phyloP scores from a whole-genome alignment of 1,139 yeast genomes.

The Torulaspora pretoriensis region DNA sequence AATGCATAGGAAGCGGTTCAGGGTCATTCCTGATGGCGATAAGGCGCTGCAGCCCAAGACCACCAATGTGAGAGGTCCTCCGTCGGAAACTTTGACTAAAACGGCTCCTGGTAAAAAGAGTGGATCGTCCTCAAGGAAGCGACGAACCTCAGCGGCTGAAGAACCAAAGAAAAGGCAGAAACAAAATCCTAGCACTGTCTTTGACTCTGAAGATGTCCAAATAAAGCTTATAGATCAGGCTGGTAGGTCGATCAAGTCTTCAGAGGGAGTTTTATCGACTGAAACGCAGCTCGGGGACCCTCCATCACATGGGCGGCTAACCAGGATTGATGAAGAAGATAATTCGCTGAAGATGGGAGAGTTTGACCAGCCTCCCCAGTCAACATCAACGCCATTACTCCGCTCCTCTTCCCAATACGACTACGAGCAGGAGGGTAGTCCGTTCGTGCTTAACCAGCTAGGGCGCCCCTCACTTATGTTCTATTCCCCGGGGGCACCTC shows the following conservation, averaged over 20 bases:
- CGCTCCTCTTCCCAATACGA: conserved; percentile 5
- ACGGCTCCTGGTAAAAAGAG: conserved; percentile 3
- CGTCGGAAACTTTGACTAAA: conserved; percentile 2
- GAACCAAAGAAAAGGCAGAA: conserved; percentile 2
- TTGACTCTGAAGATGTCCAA: conserved; percentile 12
- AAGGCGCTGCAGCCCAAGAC: conserved; percentile 15
- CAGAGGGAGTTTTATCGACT: conserved; percentile 1
- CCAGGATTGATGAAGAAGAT: conserved; percentile 12
- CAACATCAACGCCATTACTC: conserved; percentile 38
- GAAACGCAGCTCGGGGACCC: conserved; percentile 2
- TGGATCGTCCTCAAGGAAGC: conserved; percentile 7
- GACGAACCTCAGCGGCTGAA: conserved; percentile 1
- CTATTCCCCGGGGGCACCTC: conserved; percentile 4
- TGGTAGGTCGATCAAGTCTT: neutral
- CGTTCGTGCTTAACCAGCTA: neutral
- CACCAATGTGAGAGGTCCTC: conserved; percentile 9
- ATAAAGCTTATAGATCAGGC: conserved; percentile 8
- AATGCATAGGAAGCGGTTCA: conserved; percentile 14
- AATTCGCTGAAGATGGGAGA: conserved; percentile 36
- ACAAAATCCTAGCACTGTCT: conserved; percentile 6
- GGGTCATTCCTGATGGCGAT: conserved; percentile 11
- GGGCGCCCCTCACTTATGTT: conserved; percentile 4
- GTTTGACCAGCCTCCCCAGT: conserved; percentile 38
- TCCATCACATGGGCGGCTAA: conserved; percentile 15
- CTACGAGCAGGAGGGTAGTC: conserved; percentile 3